Percentiles rank a stretch among this genome's conserved stretches.
Evolutionary conservation across 768 basidiomycete genomes (phyloP).

Genomic region (Exidia glandulosa): DNA sequence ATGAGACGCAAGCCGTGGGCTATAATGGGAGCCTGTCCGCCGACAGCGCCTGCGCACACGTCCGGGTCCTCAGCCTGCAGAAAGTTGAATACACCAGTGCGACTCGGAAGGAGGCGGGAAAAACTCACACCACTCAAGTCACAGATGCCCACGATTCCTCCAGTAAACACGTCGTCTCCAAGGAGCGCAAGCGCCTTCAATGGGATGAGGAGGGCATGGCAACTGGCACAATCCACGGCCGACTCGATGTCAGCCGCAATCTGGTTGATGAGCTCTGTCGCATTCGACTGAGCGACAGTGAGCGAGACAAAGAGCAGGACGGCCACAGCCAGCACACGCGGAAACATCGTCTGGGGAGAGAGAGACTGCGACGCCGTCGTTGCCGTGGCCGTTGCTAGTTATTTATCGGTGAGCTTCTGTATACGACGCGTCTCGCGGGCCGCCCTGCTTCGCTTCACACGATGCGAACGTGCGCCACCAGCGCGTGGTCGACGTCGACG

Average conservation of each 20-base stretch:
- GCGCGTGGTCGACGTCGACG: too few species aligned
- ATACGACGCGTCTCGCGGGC: too few species aligned
- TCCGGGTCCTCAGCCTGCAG: conserved; percentile 41
- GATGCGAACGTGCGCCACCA: too few species aligned
- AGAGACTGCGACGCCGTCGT: too few species aligned
- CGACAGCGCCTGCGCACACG: conserved; percentile 44
- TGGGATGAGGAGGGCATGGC: conserved; percentile 38
- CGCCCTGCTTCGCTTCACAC: too few species aligned
- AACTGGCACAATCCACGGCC: conserved; percentile 39
- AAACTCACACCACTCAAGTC: conserved; percentile 25
- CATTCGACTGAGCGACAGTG: neutral
- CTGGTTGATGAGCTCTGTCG: conserved; percentile 8
- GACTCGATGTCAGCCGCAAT: conserved; percentile 33
- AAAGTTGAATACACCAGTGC: neutral
- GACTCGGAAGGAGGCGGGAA: neutral
- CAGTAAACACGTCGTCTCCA: conserved; percentile 37
- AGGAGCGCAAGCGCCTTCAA: conserved; percentile 35
- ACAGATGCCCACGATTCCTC: conserved; percentile 34
- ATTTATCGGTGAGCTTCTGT: too few species aligned
- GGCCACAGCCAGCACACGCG: too few species aligned
- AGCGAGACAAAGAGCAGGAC: too few species aligned
- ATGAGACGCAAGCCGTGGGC: conserved; percentile 45
- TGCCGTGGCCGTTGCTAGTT: too few species aligned
- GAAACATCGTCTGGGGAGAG: too few species aligned
- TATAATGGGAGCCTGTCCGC: conserved; percentile 43